phyloP scores from a whole-genome alignment of 345 rosid species.

The Jatropha curcas region DNA sequence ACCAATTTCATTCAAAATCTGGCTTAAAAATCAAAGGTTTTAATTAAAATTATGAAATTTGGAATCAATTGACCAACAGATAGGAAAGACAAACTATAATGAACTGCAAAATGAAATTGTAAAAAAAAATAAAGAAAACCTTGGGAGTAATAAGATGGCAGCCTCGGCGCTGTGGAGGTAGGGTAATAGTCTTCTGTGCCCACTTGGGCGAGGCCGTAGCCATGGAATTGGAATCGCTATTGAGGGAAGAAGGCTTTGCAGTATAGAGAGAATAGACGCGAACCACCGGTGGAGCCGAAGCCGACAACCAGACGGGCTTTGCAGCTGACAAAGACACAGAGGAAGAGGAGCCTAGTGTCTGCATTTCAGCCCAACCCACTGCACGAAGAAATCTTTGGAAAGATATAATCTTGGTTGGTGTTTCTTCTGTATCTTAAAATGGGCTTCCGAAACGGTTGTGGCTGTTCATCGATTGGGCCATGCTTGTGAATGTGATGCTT shows the following conservation, averaged over 20 bases:
- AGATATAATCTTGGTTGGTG: too few relatives aligned
- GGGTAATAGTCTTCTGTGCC: slow-evolving; percentile 90
- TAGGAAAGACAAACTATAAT: background rate
- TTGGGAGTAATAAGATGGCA: slow-evolving; percentile 89
- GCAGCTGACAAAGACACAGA: slow-evolving; percentile 33
- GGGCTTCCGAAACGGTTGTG: too few relatives aligned
- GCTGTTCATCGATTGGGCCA: background rate
- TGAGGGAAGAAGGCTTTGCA: slow-evolving; percentile 34
- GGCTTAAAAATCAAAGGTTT: slow-evolving; percentile 5
- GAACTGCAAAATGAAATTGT: background rate
- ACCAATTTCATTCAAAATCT: slow-evolving; percentile 83
- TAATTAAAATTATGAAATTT: background rate
- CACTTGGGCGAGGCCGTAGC: slow-evolving; percentile 65
- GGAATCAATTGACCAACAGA: background rate
- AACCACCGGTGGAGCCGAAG: slow-evolving; percentile 6
- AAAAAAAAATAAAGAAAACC: slow-evolving; percentile 34
- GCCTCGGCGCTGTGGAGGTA: slow-evolving; percentile 78
- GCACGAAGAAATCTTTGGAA: too few relatives aligned
- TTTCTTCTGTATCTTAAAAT: background rate
- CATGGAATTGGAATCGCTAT: slow-evolving; percentile 43
- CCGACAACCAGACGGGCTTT: slow-evolving; percentile 3
- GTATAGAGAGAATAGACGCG: slow-evolving; percentile 45
- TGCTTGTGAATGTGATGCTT: too few relatives aligned
- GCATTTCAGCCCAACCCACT: too few relatives aligned
- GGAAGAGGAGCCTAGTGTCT: slow-evolving; percentile 4